Percentiles rank a stretch among this genome's conserved stretches.
Evolutionary conservation across 2,329 filamentous ascomycete genomes (phyloP).

Genomic region (Fusarium sp.): DNA sequence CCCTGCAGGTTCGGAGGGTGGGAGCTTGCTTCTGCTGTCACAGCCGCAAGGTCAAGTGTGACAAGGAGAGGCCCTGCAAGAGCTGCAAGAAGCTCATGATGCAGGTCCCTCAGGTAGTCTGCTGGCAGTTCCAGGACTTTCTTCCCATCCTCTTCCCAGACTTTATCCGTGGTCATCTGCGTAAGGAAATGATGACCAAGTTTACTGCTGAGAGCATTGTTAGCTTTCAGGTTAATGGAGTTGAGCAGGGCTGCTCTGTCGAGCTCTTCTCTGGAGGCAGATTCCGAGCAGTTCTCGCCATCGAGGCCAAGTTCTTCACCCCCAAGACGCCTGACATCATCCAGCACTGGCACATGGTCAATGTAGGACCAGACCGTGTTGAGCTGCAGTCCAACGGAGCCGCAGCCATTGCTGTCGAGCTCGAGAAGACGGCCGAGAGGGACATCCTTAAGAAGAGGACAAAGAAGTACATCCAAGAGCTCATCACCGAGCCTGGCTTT

Average conservation of each 20-base stretch:
- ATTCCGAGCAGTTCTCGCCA: constrained; percentile 58
- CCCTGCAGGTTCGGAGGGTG: constrained; percentile 63
- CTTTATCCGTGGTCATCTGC: constrained; percentile 63
- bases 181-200: constrained; percentile 59
- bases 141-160: constrained; percentile 63
- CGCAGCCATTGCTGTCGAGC: constrained; percentile 64
- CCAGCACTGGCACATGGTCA: constrained; percentile 62
- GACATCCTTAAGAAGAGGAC: constrained; percentile 60
- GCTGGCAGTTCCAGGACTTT: constrained; percentile 71
- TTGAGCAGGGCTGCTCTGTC: constrained; percentile 56
- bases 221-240: constrained; percentile 56
- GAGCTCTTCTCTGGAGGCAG: constrained; percentile 60
- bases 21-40: constrained; percentile 72
- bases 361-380: constrained; percentile 50
- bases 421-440: constrained; percentile 53
- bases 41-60: constrained; percentile 69
- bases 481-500: constrained; percentile 61
- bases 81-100: constrained; percentile 66
- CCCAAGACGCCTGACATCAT: constrained; percentile 60
- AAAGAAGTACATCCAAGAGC: constrained; percentile 62
- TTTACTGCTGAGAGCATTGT: constrained; percentile 64
- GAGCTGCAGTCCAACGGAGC: constrained; percentile 56
- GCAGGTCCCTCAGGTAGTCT: constrained; percentile 65
- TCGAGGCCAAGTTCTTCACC: constrained; percentile 65
- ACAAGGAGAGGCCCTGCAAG: constrained; percentile 66